Base-by-base conservation (phyloP, 345 rosid species). In the Lepidium didymum region DNA sequence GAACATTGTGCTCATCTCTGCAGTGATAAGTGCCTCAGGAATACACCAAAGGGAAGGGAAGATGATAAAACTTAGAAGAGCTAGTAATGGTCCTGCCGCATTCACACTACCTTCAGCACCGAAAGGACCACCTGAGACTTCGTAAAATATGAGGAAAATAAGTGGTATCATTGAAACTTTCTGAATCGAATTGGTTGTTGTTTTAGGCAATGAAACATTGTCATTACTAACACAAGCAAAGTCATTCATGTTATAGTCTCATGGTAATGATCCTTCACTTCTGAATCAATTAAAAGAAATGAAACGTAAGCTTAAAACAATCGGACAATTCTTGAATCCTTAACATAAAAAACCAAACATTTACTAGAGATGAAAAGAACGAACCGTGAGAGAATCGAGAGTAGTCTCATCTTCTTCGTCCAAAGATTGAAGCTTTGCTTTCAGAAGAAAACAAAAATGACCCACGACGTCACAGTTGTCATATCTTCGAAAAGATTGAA, bases 1-100 rank as follows among this genome's bases (percentile, higher is more conserved):
- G 59, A 87, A 87, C 96, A 89, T 85, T 49, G 90, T 87, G 11
- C 90, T 82, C 96, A 85, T 89, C 77, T 89, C 92, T 3, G 96
- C 92, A 3, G 92, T 89, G 67, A 89, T 87, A 5, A 89, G 72
- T 0, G 96, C 89, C 62, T 89, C 96, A 0, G 96, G 92, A 16
- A 85, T 66, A 73, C 96, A 83, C 92, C 88, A 89, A 47, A 89
- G 55, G 62, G 86, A 58, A 0, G 92, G 96, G 67, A 86, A 89
- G 53, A 86, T 75, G 37, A 89, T 47, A 75, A 89, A 89, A 4
- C 90, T 90, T 0, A 79, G 33, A 31, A 85, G 86, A 4, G 96
- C 90, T 19, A 87, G 66, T 3, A 87, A 69, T 3, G 96, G 96
- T 8, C 92, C 90, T 37, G 88, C 96, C 25, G 92, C 92, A 33